phyloP scores from a whole-genome alignment of 441 rosid species.

The Syzygium syzygioides region DNA sequence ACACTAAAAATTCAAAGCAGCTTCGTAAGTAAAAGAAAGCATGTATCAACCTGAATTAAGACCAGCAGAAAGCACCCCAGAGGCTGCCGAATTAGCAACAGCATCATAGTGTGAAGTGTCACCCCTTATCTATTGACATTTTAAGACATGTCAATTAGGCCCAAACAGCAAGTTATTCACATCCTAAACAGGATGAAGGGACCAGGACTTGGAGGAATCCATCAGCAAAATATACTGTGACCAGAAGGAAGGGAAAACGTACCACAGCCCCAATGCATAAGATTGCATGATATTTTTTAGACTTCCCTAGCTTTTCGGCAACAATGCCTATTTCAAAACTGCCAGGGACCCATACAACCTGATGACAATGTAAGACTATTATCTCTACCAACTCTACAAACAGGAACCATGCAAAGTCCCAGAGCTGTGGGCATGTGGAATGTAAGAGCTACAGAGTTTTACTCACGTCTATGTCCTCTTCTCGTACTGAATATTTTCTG shows the following conservation, averaged over 20 bases:
- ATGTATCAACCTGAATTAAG: constrained; percentile 64
- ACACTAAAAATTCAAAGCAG: not conserved
- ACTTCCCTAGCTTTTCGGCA: constrained; percentile 76
- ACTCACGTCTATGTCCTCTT: constrained; percentile 73
- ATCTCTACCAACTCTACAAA: not conserved
- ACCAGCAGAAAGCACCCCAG: constrained; percentile 96
- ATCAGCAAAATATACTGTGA: not conserved
- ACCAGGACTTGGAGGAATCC: not conserved
- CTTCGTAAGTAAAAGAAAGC: not conserved
- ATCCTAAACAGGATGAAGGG: not conserved
- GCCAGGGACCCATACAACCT: constrained; percentile 99
- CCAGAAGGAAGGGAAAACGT: constrained; percentile 20
- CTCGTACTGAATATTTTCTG: constrained; percentile 67
- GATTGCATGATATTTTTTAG: constrained; percentile 61
- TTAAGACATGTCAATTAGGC: constrained; percentile 1
- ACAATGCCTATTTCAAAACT: constrained; percentile 85
- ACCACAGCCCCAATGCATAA: constrained; percentile 98
- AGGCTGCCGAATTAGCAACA: constrained; percentile 90
- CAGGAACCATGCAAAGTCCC: not conserved
- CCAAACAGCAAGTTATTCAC: not conserved
- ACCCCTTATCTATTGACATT: constrained; percentile 66
- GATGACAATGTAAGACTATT: constrained; percentile 6
- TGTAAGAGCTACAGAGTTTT: not conserved
- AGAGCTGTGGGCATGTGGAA: not conserved
- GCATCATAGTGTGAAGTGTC: constrained; percentile 97